phyloP scores from a whole-genome alignment of 768 basidiomycete species.

The Naganishia antarctica region DNA sequence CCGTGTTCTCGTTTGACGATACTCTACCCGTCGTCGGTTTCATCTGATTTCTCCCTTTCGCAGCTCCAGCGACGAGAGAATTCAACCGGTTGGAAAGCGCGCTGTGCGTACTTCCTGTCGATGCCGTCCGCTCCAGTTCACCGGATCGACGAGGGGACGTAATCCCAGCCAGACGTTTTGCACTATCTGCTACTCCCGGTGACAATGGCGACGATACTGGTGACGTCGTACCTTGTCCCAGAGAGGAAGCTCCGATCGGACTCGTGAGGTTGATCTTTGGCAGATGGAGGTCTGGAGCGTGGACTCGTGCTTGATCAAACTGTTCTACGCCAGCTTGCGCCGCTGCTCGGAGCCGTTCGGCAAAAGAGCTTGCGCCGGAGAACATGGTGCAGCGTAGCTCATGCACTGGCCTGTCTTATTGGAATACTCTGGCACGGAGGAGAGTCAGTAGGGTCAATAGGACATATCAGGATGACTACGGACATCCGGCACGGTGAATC shows the following conservation, averaged over 20 bases:
- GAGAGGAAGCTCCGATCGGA: background rate
- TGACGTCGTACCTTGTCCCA: background rate
- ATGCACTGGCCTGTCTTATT: background rate
- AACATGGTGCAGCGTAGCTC: conserved; percentile 10
- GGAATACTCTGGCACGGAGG: no score
- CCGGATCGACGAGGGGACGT: background rate
- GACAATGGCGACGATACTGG: background rate
- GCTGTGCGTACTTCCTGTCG: background rate
- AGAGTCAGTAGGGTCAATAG: no score
- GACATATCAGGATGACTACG: no score
- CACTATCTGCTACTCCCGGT: background rate
- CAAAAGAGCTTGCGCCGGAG: conserved; percentile 18
- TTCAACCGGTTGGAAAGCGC: conserved; percentile 9
- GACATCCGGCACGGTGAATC: no score
- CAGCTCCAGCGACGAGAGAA: conserved; percentile 5
- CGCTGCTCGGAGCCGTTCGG: conserved; percentile 24
- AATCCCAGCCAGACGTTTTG: conserved; percentile 1
- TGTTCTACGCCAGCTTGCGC: conserved; percentile 25
- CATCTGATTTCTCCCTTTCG: background rate
- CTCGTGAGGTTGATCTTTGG: conserved; percentile 4
- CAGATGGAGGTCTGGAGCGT: conserved; percentile 10
- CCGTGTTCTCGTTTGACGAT: background rate
- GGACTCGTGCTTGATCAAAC: conserved; percentile 27
- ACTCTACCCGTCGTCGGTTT: background rate
- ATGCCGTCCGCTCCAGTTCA: conserved; percentile 2